phyloP scores from a whole-genome alignment of 768 basidiomycete species.

The Tephrocybe rancida region DNA sequence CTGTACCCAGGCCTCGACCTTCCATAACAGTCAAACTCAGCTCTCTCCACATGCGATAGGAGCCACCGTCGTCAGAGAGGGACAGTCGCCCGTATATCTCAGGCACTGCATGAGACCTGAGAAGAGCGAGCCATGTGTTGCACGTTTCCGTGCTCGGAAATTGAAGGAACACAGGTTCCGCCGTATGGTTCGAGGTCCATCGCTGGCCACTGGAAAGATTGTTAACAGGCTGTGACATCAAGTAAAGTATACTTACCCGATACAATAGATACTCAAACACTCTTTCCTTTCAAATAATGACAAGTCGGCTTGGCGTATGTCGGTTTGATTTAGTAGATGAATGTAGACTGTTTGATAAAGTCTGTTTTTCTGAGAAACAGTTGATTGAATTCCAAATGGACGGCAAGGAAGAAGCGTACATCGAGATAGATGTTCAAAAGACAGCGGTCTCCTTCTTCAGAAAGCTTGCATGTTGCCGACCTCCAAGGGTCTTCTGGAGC shows the following conservation, averaged over 20 bases:
- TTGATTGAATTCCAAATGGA: slow-evolving; percentile 17
- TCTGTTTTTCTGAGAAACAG: slow-evolving; percentile 65
- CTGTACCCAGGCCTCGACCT: slow-evolving; percentile 70
- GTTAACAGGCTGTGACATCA: background rate
- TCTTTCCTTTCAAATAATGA: slow-evolving; percentile 80
- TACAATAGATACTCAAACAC: slow-evolving; percentile 71
- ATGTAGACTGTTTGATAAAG: slow-evolving; percentile 75
- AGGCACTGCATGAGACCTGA: slow-evolving; percentile 79
- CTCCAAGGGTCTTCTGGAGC: slow-evolving; percentile 65
- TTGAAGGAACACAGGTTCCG: slow-evolving; percentile 75
- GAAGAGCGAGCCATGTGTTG: slow-evolving; percentile 77
- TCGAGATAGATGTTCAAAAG: slow-evolving; percentile 76
- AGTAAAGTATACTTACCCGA: slow-evolving; percentile 41
- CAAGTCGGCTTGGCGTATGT: slow-evolving; percentile 74
- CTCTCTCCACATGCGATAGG: slow-evolving; percentile 88
- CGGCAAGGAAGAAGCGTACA: slow-evolving; percentile 40
- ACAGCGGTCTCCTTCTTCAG: slow-evolving; percentile 68
- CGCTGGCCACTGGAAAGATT: slow-evolving; percentile 51
- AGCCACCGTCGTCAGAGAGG: slow-evolving; percentile 63
- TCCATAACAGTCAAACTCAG: slow-evolving; percentile 74
- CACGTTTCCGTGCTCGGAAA: slow-evolving; percentile 66
- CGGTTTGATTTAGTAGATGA: slow-evolving; percentile 75
- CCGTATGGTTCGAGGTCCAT: slow-evolving; percentile 51
- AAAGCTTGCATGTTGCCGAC: slow-evolving; percentile 68
- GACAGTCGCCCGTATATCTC: slow-evolving; percentile 73